Base-by-base conservation (phyloP, 306 rosid species). In the Quercus mongolica region DNA sequence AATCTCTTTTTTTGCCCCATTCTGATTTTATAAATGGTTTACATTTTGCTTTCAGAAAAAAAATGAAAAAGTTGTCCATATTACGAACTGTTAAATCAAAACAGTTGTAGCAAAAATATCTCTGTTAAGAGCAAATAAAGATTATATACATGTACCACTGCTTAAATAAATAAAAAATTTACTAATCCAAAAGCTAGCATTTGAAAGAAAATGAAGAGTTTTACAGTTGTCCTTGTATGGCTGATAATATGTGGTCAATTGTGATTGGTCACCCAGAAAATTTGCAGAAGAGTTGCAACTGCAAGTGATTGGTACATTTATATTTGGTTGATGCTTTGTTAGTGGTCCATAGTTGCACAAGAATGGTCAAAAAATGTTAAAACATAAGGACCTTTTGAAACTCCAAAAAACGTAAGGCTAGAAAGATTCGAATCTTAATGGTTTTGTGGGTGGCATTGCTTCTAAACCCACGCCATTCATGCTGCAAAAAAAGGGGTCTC, bases 101-200 rank as follows among this genome's bases (percentile, higher is more conserved):
- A 84, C 87, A 84, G 81, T 76, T 74, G 86, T 79, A 15, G n/a
- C 46, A 26, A 73, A 81, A 88, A 83, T 80, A 83, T 88, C 84
- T 58, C 2, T 52, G 55, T 23, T 62, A 73, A 58, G 62, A 44
- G 77, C 46, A 46, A 33, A 33, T 33, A 33, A 56, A 56, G 54
- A 20, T 77, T 74, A 46, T 44, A 49, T 49, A 12, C 54, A 49
- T 49, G 54, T 49, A 49, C 54, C 17, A 49, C 54, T 3, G 14
- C 17, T 49, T 30, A 3, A 3, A 3, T 12, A 12, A 12, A 3
- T 3, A 7, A 3, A 10, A 13, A 49, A 49, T 3, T 49, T 49
- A 49, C 54, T 49, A 49, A 49, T 12, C 54, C 54, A 38, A 38
- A 38, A 38, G 46, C 46, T 31, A 20, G 33, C 38, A 20, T 8